phyloP scores from a whole-genome alignment of 2,329 filamentous ascomycete genomes.

The Colletotrichum tabaci region DNA sequence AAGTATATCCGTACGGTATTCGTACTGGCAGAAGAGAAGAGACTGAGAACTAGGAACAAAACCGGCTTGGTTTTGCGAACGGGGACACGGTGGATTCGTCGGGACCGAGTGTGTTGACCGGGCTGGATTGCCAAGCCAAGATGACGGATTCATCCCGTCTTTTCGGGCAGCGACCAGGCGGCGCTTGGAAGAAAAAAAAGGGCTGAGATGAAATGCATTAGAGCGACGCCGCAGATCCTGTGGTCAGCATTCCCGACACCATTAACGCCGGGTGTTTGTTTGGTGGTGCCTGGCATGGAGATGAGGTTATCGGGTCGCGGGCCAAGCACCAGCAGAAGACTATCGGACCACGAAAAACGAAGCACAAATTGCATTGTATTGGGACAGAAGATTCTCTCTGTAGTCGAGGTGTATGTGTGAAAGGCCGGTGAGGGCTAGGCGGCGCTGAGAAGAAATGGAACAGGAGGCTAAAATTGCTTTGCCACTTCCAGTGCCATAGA shows the following conservation, averaged over 20 bases:
- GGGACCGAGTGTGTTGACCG: conserved; percentile 27
- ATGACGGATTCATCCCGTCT: conserved; percentile 40
- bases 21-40: too few relatives aligned
- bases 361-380: background rate
- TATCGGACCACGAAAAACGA: background rate
- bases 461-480: conserved; percentile 30
- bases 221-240: conserved; percentile 9
- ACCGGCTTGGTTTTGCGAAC: conserved; percentile 13
- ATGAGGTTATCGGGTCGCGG: background rate
- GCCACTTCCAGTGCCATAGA: conserved; percentile 39
- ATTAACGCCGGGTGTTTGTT: conserved; percentile 1
- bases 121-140: conserved; percentile 28
- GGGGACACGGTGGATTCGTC: conserved; percentile 35
- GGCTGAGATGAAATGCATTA: conserved; percentile 18
- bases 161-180: conserved; percentile 32
- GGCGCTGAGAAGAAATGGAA: background rate
- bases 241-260: conserved; percentile 11
- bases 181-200: conserved; percentile 26
- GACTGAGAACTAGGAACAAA: background rate
- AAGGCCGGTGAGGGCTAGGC: background rate
- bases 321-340: background rate
- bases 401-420: background rate
- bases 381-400: background rate
- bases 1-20: background rate
- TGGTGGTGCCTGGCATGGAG: background rate